These are phyloP conservation scores for Claviceps sp. DNA, from an alignment of 2,329 filamentous ascomycete species.

Conservation along the genomic window DNA sequence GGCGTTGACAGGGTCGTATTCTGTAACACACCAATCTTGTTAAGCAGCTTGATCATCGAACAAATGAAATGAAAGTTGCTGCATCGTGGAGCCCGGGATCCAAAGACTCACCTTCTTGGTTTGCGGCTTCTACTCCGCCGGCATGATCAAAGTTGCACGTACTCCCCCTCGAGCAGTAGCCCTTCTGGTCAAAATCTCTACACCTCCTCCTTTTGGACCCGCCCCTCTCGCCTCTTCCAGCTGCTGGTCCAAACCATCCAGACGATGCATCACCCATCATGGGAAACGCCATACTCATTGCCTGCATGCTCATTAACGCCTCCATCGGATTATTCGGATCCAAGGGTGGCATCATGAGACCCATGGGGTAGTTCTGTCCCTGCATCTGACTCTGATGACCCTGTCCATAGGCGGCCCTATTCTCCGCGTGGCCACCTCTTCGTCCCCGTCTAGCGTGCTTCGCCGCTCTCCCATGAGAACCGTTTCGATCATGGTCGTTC, in stretches of 20 bases:
- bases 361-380: conserved; percentile 7
- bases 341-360: conserved; percentile 25
- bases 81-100: neutral
- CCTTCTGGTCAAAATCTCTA: conserved; percentile 58
- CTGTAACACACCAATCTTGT: conserved; percentile 7
- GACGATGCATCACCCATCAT: conserved; percentile 25
- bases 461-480: conserved; percentile 24
- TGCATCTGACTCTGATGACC: conserved; percentile 1
- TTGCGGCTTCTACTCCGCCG: neutral
- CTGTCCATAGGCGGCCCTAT: conserved; percentile 3
- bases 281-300: conserved; percentile 32
- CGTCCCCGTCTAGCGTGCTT: conserved; percentile 49
- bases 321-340: conserved; percentile 49
- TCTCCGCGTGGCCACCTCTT: conserved; percentile 14
- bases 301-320: conserved; percentile 47
- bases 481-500: neutral
- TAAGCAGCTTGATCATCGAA: neutral
- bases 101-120: conserved; percentile 14
- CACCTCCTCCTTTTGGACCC: conserved; percentile 34
- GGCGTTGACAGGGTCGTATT: conserved; percentile 21
- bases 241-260: conserved; percentile 4
- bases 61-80: no score
- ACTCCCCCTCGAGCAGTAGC: conserved; percentile 54
- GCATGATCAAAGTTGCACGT: conserved; percentile 59
- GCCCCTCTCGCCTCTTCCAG: conserved; percentile 7